These are phyloP conservation scores for Vigna nakashimae DNA, from an alignment of 306 rosid species.

Conservation along the genomic window DNA sequence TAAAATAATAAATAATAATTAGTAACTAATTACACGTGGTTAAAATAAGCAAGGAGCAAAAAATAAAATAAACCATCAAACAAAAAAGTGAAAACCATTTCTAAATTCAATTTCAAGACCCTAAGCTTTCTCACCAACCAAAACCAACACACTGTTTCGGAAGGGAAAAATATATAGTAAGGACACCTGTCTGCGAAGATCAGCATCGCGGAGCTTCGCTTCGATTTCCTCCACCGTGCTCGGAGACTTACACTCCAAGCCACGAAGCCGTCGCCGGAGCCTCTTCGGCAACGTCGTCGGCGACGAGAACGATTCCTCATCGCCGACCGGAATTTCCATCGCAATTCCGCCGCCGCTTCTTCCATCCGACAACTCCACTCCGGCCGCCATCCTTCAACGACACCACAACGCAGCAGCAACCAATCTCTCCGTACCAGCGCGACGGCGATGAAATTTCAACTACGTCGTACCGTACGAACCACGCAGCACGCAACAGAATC, in stretches of 20 bases:
- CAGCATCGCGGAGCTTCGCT: conserved; percentile 85
- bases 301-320: conserved; percentile 54
- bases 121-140: conserved; percentile 53
- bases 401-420: background rate
- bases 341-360: conserved; percentile 47
- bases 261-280: conserved; percentile 71
- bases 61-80: background rate
- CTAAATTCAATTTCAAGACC: conserved; percentile 30
- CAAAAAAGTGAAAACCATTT: conserved; percentile 7
- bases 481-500: background rate
- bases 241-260: conserved; percentile 72
- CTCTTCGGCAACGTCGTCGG: conserved; percentile 77
- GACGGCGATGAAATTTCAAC: conserved; percentile 41
- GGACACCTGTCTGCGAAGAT: conserved; percentile 90
- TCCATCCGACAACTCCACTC: conserved; percentile 59
- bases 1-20: background rate
- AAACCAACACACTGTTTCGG: conserved; percentile 35
- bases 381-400: conserved; percentile 53
- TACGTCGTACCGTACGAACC: conserved; percentile 44
- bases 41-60: background rate
- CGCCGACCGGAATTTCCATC: conserved; percentile 59
- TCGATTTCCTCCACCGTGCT: conserved; percentile 83
- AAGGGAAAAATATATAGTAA: conserved; percentile 9
- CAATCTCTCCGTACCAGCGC: conserved; percentile 27
- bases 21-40: conserved; percentile 33